Evolutionary conservation across 2,329 filamentous ascomycete species (phyloP).

Genomic region (Paracoccidioides lutzii): DNA sequence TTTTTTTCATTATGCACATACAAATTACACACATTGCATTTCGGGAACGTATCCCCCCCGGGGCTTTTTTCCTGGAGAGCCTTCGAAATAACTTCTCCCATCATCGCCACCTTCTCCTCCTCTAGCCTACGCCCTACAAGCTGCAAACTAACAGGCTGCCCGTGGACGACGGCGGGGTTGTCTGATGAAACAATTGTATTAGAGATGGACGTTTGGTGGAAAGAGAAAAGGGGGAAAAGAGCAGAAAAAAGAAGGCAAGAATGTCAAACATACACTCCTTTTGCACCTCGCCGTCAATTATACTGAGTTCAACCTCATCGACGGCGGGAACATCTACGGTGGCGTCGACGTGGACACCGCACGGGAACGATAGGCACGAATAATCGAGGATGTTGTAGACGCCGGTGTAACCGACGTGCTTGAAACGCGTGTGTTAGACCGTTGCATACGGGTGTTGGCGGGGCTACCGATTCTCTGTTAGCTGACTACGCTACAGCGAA

Average conservation of each 20-base stretch:
- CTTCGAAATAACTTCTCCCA: constrained; percentile 25
- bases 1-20: neutral
- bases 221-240: neutral
- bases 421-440: constrained; percentile 32
- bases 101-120: constrained; percentile 25
- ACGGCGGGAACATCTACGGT: constrained; percentile 31
- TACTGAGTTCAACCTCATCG: constrained; percentile 25
- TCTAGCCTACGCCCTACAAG: constrained; percentile 19
- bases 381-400: constrained; percentile 47
- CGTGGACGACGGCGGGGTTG: constrained; percentile 33
- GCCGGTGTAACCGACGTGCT: constrained; percentile 34
- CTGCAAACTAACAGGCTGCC: constrained; percentile 20
- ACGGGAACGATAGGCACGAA: constrained; percentile 41
- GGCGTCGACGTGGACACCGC: constrained; percentile 37
- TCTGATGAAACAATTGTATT: constrained; percentile 22
- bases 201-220: neutral
- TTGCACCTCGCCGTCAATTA: constrained; percentile 33
- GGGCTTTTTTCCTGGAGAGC: constrained; percentile 3
- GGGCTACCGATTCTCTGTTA: constrained; percentile 20
- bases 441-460: constrained; percentile 33
- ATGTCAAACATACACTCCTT: constrained; percentile 34
- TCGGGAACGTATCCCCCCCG: neutral
- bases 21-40: neutral
- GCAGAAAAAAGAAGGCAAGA: neutral
- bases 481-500: too few species aligned